phyloP scores from a whole-genome alignment of 768 basidiomycete species.

The Leucogyrophana mollusca region DNA sequence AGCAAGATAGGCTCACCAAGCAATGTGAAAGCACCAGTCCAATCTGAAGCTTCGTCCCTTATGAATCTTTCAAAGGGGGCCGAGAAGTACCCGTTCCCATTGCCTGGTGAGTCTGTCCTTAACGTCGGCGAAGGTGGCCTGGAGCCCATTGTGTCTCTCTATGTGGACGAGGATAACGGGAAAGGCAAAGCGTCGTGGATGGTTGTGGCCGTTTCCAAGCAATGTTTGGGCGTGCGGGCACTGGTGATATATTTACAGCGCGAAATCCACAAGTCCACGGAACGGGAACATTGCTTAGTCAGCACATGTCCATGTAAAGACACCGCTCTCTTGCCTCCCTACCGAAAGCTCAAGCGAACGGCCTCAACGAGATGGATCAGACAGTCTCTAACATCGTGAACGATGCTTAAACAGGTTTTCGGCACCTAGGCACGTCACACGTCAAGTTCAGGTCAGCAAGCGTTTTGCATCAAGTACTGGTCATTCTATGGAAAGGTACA shows the following conservation, averaged over 20 bases:
- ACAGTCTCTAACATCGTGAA: neutral
- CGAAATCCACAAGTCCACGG: neutral
- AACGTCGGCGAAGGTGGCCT: slow-evolving; percentile 38
- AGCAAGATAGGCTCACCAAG: slow-evolving; percentile 53
- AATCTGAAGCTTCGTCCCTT: slow-evolving; percentile 73
- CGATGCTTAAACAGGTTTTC: no score
- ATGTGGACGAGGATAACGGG: slow-evolving; percentile 16
- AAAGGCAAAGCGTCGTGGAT: slow-evolving; percentile 1
- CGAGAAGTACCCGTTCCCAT: slow-evolving; percentile 56
- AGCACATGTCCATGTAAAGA: slow-evolving; percentile 12
- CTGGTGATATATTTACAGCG: neutral
- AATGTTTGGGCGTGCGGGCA: slow-evolving; percentile 1
- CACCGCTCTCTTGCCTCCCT: no score
- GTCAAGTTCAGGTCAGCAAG: no score
- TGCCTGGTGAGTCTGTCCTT: slow-evolving; percentile 26
- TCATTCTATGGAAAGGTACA: slow-evolving; percentile 21
- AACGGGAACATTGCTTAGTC: slow-evolving; percentile 18
- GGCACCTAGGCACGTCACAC: neutral
- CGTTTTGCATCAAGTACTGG: neutral
- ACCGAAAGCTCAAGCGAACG: no score
- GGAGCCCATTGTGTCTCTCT: slow-evolving; percentile 29
- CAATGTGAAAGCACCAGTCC: slow-evolving; percentile 81
- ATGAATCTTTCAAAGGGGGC: slow-evolving; percentile 71
- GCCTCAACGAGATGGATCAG: neutral
- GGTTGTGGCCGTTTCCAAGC: slow-evolving; percentile 9